Evolutionary conservation across 345 rosid species (phyloP).

Genomic region (Gossypium turneri): DNA sequence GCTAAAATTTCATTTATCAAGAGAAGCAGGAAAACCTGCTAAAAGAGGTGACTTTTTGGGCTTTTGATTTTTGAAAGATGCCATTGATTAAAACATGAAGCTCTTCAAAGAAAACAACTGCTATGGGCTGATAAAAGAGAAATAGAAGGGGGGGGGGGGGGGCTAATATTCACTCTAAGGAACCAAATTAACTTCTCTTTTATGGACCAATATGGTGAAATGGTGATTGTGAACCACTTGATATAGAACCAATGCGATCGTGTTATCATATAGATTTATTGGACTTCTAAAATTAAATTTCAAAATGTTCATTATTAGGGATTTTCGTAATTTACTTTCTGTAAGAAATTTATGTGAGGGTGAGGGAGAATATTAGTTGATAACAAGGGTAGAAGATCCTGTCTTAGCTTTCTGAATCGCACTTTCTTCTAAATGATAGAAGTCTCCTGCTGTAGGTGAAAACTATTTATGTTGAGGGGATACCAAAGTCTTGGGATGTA

Average conservation of each 20-base stretch:
- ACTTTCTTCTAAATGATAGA: neutral
- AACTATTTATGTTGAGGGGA: constrained; percentile 22
- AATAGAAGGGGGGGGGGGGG: no score
- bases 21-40: constrained; percentile 4
- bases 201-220: neutral
- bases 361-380: constrained; percentile 6
- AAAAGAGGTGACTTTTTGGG: neutral
- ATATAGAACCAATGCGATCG: neutral
- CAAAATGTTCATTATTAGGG: neutral
- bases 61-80: neutral
- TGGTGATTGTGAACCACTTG: neutral
- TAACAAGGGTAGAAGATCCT: neutral
- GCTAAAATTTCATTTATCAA: neutral
- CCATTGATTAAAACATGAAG: constrained; percentile 2
- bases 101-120: neutral
- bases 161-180: neutral
- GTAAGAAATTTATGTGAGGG: neutral
- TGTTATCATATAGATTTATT: neutral
- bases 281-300: neutral
- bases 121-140: neutral
- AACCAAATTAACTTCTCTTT: neutral
- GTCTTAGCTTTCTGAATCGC: neutral
- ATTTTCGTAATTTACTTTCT: neutral
- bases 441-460: constrained; percentile 22
- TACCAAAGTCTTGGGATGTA: constrained; percentile 24